A percentile compares a stretch with the other conserved stretches of the same genome.
phyloP scores from a whole-genome alignment of 2,329 filamentous ascomycete genomes.

The Ophiostoma himal-ulmi region DNA sequence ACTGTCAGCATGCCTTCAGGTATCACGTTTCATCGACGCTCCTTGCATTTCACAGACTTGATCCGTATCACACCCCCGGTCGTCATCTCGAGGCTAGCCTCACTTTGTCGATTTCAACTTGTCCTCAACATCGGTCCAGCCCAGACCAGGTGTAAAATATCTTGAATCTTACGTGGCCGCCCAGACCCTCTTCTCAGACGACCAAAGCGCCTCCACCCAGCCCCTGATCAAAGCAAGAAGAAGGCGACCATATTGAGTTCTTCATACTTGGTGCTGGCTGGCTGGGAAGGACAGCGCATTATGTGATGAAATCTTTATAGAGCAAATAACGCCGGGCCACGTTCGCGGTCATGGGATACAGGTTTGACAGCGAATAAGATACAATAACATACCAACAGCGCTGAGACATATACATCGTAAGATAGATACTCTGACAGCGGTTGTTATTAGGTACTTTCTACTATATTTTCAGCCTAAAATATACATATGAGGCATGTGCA shows the following conservation, averaged over 20 bases:
- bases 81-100: background rate
- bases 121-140: background rate
- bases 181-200: conserved; percentile 4
- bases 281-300: background rate
- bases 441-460: background rate
- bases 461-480: background rate
- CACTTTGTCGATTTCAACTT: background rate
- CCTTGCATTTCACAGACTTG: background rate
- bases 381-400: background rate
- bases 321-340: background rate
- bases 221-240: background rate
- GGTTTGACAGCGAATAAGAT: background rate
- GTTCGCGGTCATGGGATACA: background rate
- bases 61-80: background rate
- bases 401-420: background rate
- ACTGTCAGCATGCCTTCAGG: background rate
- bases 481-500: background rate
- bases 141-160: background rate
- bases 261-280: background rate
- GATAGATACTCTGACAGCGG: background rate
- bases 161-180: background rate
- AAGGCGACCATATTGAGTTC: background rate
- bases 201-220: background rate
- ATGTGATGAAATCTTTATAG: background rate
- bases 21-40: conserved; percentile 4